Evolutionary conservation across 2,329 filamentous ascomycete species (phyloP), one percentile per base, ranked within the genome.

Genomic region (Lasiodiplodia gonubiensis): DNA sequence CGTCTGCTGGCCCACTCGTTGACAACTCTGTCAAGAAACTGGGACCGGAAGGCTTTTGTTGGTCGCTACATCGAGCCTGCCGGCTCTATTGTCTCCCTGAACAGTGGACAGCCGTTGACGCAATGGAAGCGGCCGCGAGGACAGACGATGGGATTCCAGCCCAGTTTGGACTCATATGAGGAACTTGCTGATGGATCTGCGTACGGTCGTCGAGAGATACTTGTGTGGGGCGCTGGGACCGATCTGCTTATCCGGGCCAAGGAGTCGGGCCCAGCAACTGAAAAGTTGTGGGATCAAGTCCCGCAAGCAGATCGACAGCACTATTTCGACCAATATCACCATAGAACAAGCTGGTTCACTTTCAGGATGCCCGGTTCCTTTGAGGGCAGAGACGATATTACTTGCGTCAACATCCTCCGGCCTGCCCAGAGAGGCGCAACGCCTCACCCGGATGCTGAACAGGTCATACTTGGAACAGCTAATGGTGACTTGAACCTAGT

Each of bases 171-270:
- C 71, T 86, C 85, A 67, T 87, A 87, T 70, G 86, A 88, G 70
- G 76, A 79, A n/a, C 82, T 81, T 78, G 80, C 78, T 51, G 80
- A 80, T 2, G 75, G 76, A 11, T 65, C 69, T 1, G 77, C 76
- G 67, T 75, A 76, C 55, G 79, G 84, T 57, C 80, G 85, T 70
- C 83, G 81, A 71, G 87, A 89, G 72, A 82, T 86, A 0, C 74
- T 90, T 8, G 85, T 83, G 2, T 89, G 86, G 83, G 87, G 87
- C 64, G 87, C 87, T 14, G 88, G 86, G 0, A 84, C 87, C 2
- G 82, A 87, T 67, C 73, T 90, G 11, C 76, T 85, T 4, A 69
- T 88, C 67, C 79, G 85, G 23, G 78, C 82, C 12, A 84, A 82
- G 70, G 78, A 83, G 65, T 80, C 80, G 27, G 82, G 80, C 1